Evolutionary conservation across 2,329 filamentous ascomycete genomes (phyloP).

Genomic region (Cryphonectria japonica): DNA sequence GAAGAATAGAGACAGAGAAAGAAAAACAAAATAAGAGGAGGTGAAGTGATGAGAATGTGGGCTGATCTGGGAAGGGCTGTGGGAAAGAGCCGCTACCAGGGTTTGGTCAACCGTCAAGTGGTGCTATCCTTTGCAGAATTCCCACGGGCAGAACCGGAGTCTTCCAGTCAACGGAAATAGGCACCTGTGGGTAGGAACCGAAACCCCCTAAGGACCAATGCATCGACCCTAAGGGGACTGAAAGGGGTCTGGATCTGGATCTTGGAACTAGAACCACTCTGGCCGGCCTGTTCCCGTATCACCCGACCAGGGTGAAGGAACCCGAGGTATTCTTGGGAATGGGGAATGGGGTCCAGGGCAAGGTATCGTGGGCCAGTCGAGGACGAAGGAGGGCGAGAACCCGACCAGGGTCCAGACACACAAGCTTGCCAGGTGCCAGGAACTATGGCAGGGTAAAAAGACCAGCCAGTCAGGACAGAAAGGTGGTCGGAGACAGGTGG

Average conservation of each 20-base stretch:
- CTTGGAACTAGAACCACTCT: constrained; percentile 13
- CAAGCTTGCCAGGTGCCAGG: not conserved
- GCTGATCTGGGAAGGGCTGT: constrained; percentile 7
- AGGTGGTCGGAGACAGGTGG: not conserved
- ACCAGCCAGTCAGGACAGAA: not conserved
- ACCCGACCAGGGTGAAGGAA: constrained; percentile 10
- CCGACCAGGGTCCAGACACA: not conserved
- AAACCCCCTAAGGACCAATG: not conserved
- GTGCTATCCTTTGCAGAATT: not conserved
- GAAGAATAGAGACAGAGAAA: not conserved
- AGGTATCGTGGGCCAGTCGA: not conserved
- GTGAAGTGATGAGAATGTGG: not conserved
- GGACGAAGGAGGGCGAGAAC: not conserved
- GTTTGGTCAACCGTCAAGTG: not conserved
- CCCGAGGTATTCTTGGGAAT: constrained; percentile 12
- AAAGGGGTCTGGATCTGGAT: constrained; percentile 7
- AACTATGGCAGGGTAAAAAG: not conserved
- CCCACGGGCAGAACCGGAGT: constrained; percentile 2
- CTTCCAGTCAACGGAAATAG: not conserved
- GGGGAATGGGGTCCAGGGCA: not conserved
- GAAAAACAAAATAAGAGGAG: not conserved
- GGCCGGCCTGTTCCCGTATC: constrained; percentile 7
- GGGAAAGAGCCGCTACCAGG: not conserved
- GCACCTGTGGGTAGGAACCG: not conserved
- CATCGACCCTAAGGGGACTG: not conserved